These are phyloP conservation scores for Suhomyces terraborum DNA, from an alignment of 1,139 yeast genomes.

Conservation along the genomic window DNA sequence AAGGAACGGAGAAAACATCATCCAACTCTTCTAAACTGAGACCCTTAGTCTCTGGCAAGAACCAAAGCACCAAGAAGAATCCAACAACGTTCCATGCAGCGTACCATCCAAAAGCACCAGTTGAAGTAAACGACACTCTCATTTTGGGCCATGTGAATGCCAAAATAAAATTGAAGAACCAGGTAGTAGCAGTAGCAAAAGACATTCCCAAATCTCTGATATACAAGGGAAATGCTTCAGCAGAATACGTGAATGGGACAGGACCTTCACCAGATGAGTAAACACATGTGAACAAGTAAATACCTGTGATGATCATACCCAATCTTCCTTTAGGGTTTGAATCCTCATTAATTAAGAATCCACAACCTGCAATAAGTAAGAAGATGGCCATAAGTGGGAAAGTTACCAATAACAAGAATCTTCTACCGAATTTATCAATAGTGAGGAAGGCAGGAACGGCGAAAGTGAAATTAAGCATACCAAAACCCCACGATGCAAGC, in stretches of 20 bases:
- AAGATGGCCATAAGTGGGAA: slow-evolving; percentile 75
- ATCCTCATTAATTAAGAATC: slow-evolving; percentile 62
- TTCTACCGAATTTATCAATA: slow-evolving; percentile 78
- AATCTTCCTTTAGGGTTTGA: slow-evolving; percentile 50
- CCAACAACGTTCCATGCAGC: slow-evolving; percentile 87
- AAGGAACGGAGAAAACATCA: slow-evolving; percentile 63
- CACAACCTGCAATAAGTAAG: slow-evolving; percentile 71
- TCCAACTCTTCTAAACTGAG: slow-evolving; percentile 72
- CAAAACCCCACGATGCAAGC: slow-evolving; percentile 85
- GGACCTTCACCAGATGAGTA: slow-evolving; percentile 91
- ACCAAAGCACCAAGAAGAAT: slow-evolving; percentile 65
- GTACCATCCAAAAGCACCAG: slow-evolving; percentile 87
- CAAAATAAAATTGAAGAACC: slow-evolving; percentile 82
- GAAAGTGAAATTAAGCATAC: slow-evolving; percentile 75
- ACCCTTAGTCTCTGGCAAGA: slow-evolving; percentile 70
- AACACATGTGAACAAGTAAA: slow-evolving; percentile 69
- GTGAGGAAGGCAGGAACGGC: slow-evolving; percentile 84
- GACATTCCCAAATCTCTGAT: slow-evolving; percentile 88
- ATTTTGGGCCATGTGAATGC: slow-evolving; percentile 85
- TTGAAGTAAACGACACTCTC: slow-evolving; percentile 63
- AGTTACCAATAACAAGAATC: slow-evolving; percentile 66
- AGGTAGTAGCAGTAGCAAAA: slow-evolving; percentile 80
- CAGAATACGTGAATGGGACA: slow-evolving; percentile 86
- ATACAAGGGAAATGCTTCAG: slow-evolving; percentile 83
- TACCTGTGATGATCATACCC: slow-evolving; percentile 69